Conservation (phyloP, 805 yeast genomes). For the Lachancea lanzarotensis region DNA sequence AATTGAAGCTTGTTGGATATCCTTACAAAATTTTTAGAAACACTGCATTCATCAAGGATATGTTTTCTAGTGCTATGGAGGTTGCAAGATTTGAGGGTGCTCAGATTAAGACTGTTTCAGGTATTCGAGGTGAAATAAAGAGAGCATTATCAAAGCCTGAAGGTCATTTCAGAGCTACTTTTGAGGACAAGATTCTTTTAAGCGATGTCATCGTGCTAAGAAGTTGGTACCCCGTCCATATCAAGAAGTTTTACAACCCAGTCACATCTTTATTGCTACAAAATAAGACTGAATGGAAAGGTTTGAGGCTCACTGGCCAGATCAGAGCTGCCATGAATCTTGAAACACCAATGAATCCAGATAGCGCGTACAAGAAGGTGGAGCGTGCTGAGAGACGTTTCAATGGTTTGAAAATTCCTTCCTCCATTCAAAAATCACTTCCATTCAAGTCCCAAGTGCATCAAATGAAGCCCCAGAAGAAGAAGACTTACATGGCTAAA, state of each 20-base stretch:
- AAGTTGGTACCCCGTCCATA: conserved; percentile 94
- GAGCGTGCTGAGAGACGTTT: conserved; percentile 81
- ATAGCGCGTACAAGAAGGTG: conserved; percentile 56
- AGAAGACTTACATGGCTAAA: conserved; percentile 73
- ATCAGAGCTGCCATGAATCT: conserved; percentile 72
- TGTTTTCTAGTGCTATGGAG: conserved; percentile 88
- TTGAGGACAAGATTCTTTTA: conserved; percentile 89
- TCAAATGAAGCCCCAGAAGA: conserved; percentile 80
- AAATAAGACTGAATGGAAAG: conserved; percentile 85
- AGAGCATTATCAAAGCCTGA: conserved; percentile 91
- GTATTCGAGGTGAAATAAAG: conserved; percentile 95
- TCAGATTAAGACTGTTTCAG: conserved; percentile 90
- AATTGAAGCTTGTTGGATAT: conserved; percentile 88
- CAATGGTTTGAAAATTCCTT: conserved; percentile 85
- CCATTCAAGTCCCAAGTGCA: conserved; percentile 92
- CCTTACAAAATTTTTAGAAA: conserved; percentile 91
- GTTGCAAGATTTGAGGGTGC: conserved; percentile 99
- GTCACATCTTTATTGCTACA: conserved; percentile 79
- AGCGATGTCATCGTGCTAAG: conserved; percentile 84
- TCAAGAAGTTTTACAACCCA: conserved; percentile 89
- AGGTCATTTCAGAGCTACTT: conserved; percentile 92
- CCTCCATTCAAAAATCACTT: conserved; percentile 60
- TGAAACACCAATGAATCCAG: conserved; percentile 52
- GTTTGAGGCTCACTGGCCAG: conserved; percentile 93
- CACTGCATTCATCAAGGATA: conserved; percentile 95